Conservation (phyloP, 2,329 filamentous ascomycete species). For the Monosporascus sp. region DNA sequence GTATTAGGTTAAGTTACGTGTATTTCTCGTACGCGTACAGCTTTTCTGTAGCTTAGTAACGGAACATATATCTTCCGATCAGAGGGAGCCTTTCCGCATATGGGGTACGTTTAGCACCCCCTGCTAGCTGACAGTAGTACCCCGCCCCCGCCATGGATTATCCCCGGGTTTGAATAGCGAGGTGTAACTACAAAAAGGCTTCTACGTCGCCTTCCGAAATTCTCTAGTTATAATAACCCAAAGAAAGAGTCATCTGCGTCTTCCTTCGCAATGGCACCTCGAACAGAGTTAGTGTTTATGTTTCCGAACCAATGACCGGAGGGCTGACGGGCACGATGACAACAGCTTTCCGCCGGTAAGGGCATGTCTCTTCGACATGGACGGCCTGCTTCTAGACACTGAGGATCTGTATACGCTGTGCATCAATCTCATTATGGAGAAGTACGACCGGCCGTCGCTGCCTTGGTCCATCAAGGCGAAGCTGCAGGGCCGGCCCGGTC, state of each 20-base stretch:
- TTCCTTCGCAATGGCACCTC: constrained; percentile 34
- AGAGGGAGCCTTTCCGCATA: no score
- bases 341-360: constrained; percentile 70
- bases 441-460: constrained; percentile 68
- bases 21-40: no score
- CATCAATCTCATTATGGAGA: constrained; percentile 75
- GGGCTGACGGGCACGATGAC: constrained; percentile 7
- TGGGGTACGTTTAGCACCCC: no score
- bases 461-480: constrained; percentile 94
- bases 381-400: constrained; percentile 88
- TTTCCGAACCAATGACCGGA: background rate
- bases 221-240: no score
- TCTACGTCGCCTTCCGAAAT: no score
- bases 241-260: background rate
- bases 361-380: constrained; percentile 98
- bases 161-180: background rate
- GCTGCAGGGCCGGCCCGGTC: constrained; percentile 58
- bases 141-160: background rate
- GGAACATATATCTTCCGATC: no score
- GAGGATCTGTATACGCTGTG: constrained; percentile 85
- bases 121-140: background rate
- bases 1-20: no score
- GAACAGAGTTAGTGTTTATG: constrained; percentile 36
- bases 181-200: background rate
- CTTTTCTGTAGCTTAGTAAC: no score